Evolutionary conservation across 2,329 filamentous ascomycete species (phyloP).

Genomic region (Septoria linicola): DNA sequence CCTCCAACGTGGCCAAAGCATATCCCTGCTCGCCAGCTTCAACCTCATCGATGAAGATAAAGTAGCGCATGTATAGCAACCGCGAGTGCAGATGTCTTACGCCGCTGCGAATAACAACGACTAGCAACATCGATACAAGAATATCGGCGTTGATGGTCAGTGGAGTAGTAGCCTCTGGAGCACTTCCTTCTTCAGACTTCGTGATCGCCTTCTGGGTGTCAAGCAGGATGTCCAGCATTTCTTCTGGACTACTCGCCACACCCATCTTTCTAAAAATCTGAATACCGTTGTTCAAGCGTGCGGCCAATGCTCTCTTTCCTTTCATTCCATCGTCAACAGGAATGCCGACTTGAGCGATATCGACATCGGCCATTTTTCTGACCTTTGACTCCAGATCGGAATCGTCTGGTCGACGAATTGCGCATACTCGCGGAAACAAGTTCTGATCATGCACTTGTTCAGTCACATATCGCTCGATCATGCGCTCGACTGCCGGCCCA

Average conservation of each 20-base stretch:
- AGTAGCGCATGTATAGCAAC: slow-evolving; percentile 92
- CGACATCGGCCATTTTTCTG: slow-evolving; percentile 87
- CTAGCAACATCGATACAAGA: slow-evolving; percentile 82
- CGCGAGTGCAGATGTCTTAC: slow-evolving; percentile 84
- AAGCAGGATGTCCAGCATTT: slow-evolving; percentile 81
- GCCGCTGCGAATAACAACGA: slow-evolving; percentile 89
- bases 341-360: slow-evolving; percentile 92
- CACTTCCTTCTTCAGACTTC: slow-evolving; percentile 39
- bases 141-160: slow-evolving; percentile 83
- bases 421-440: slow-evolving; percentile 78
- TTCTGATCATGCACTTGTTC: slow-evolving; percentile 86
- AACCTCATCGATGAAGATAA: slow-evolving; percentile 96
- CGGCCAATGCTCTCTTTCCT: slow-evolving; percentile 77
- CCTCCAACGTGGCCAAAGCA: slow-evolving; percentile 91
- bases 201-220: slow-evolving; percentile 83
- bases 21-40: slow-evolving; percentile 96
- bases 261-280: slow-evolving; percentile 87
- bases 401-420: slow-evolving; percentile 77
- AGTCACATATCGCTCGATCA: slow-evolving; percentile 92
- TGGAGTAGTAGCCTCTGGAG: slow-evolving; percentile 43
- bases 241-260: slow-evolving; percentile 74
- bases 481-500: slow-evolving; percentile 82
- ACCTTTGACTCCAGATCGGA: slow-evolving; percentile 85
- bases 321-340: slow-evolving; percentile 73
- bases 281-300: slow-evolving; percentile 73